Conservation (phyloP, 73 alveolate species). For the Symbiodinium pilosum region DNA sequence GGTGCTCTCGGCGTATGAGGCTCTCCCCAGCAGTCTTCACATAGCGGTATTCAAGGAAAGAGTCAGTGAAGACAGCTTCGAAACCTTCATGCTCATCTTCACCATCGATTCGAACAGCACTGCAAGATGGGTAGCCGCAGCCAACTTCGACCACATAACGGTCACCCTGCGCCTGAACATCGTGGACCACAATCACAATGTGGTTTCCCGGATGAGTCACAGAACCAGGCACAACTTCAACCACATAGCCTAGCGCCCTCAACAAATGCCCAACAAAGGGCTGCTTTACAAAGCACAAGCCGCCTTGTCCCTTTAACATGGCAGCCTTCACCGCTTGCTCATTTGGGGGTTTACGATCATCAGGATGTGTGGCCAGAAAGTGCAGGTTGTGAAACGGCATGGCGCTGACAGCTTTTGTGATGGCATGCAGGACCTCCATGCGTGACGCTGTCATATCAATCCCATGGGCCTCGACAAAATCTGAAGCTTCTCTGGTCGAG, state of each 20-base stretch:
- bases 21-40: not conserved
- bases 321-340: not conserved
- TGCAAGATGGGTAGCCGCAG: not conserved
- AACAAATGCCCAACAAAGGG: slow-evolving; percentile 14
- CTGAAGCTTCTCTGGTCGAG: not conserved
- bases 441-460: not conserved
- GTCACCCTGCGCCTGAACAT: slow-evolving; percentile 20
- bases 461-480: not conserved
- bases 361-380: not conserved
- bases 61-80: not conserved
- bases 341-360: not conserved
- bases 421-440: not conserved
- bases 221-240: not conserved
- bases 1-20: slow-evolving; percentile 22
- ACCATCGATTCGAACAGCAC: not conserved
- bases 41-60: not conserved
- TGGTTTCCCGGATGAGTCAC: slow-evolving; percentile 25
- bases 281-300: slow-evolving; percentile 34
- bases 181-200: not conserved
- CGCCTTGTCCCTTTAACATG: slow-evolving; percentile 14
- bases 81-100: not conserved
- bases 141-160: slow-evolving; percentile 12
- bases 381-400: slow-evolving; percentile 38
- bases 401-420: slow-evolving; percentile 3
- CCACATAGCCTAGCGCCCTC: slow-evolving; percentile 15